Evolutionary conservation across 2,329 filamentous ascomycete species (phyloP).

Genomic region (Aspergillus pseudotamarii): DNA sequence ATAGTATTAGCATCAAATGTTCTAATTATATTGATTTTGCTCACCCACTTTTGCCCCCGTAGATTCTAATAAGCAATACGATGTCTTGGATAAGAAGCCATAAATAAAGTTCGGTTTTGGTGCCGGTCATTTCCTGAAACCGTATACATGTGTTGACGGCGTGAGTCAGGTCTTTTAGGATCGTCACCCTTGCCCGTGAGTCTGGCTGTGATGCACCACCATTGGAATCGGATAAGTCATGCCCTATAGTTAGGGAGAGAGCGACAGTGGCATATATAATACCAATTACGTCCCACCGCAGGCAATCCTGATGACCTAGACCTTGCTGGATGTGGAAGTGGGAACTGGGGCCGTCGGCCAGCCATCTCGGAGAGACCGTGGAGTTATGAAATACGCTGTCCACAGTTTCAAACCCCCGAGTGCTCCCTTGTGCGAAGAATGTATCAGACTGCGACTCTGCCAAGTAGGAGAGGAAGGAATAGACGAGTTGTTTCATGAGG

Average conservation of each 20-base stretch:
- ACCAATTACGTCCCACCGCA: not conserved
- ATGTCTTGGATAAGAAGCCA: not conserved
- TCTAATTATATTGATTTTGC: not conserved
- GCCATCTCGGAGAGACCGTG: not conserved
- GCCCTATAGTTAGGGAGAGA: not conserved
- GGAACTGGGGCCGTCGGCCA: not conserved
- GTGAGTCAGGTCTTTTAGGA: not conserved
- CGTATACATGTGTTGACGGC: not conserved
- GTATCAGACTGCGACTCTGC: not conserved
- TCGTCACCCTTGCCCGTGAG: not conserved
- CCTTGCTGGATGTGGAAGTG: not conserved
- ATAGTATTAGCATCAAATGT: not conserved
- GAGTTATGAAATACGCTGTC: not conserved
- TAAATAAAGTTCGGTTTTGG: not conserved
- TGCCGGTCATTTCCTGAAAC: not conserved
- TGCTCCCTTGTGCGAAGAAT: not conserved
- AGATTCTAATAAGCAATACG: not conserved
- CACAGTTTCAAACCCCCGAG: not conserved
- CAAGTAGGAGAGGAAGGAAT: not conserved
- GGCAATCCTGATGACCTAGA: not conserved
- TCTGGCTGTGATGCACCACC: not conserved
- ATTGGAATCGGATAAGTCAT: not conserved
- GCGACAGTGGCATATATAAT: not conserved
- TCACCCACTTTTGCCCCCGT: not conserved
- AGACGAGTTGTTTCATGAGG: not conserved